Conservation (phyloP, 495 filamentous ascomycete genomes). For the Tuber indicum region DNA sequence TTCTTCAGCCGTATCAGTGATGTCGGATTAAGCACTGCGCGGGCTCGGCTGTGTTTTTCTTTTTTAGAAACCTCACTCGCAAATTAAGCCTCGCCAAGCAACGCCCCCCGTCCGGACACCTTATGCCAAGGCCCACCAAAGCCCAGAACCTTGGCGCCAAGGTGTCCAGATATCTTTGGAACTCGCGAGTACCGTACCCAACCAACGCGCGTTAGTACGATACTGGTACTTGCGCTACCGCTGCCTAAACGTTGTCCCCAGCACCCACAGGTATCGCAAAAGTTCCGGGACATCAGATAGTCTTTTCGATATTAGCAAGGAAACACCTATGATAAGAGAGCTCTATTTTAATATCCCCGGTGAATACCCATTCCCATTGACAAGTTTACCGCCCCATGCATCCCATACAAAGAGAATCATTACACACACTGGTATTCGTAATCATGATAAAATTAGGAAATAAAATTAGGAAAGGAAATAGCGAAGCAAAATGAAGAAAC, state of each 20-base stretch:
- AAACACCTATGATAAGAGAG: not conserved
- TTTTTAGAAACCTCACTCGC: not conserved
- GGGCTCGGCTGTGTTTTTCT: not conserved
- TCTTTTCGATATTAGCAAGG: not conserved
- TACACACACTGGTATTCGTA: conserved; percentile 1
- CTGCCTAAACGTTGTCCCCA: no score
- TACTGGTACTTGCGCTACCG: no score
- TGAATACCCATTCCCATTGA: conserved; percentile 3
- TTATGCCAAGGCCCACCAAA: no score
- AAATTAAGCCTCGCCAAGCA: not conserved
- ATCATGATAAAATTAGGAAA: not conserved
- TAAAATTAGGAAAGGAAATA: not conserved
- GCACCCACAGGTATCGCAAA: not conserved
- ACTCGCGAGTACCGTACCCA: no score
- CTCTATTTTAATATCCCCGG: not conserved
- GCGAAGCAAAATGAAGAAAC: not conserved
- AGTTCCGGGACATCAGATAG: not conserved
- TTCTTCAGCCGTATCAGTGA: not conserved
- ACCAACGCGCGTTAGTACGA: not conserved
- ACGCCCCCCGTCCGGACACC: not conserved
- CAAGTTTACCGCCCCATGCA: conserved; percentile 4
- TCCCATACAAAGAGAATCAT: conserved; percentile 1
- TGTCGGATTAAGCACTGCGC: not conserved
- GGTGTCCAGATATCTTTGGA: no score
- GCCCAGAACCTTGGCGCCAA: no score